phyloP scores from a whole-genome alignment of 805 yeast species.

The Candida golubevii region DNA sequence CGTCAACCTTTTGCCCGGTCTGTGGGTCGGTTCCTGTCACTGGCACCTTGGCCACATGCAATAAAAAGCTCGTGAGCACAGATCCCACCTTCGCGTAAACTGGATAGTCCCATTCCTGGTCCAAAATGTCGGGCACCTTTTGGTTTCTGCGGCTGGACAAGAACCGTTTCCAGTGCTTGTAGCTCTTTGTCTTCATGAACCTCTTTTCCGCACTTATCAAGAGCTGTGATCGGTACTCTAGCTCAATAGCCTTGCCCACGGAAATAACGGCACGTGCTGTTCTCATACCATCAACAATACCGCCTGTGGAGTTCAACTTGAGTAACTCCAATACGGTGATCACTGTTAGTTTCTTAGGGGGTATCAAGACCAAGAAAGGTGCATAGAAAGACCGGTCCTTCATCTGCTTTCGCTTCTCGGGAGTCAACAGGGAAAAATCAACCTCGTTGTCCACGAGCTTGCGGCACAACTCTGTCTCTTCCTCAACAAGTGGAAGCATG shows the following conservation, averaged over 20 bases:
- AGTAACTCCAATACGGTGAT: conserved; percentile 80
- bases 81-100: conserved; percentile 71
- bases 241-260: conserved; percentile 80
- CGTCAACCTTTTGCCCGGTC: conserved; percentile 61
- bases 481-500: conserved; percentile 64
- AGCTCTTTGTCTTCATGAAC: conserved; percentile 44
- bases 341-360: conserved; percentile 77
- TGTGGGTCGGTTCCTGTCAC: conserved; percentile 81
- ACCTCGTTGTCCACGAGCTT: conserved; percentile 34
- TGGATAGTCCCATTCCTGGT: conserved; percentile 23
- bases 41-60: conserved; percentile 77
- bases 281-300: conserved; percentile 74
- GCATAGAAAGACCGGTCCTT: conserved; percentile 58
- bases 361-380: conserved; percentile 68
- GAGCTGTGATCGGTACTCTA: conserved; percentile 73
- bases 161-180: conserved; percentile 45
- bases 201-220: conserved; percentile 54
- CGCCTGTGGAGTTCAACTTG: conserved; percentile 70
- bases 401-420: conserved; percentile 22
- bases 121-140: conserved; percentile 5
- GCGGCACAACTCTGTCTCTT: conserved; percentile 58
- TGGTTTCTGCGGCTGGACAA: conserved; percentile 20
- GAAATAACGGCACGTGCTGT: conserved; percentile 76
- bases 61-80: conserved; percentile 62
- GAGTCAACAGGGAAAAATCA: conserved; percentile 1